phyloP scores from a whole-genome alignment of 768 basidiomycete genomes.

The Macrolepiota fuliginosa region DNA sequence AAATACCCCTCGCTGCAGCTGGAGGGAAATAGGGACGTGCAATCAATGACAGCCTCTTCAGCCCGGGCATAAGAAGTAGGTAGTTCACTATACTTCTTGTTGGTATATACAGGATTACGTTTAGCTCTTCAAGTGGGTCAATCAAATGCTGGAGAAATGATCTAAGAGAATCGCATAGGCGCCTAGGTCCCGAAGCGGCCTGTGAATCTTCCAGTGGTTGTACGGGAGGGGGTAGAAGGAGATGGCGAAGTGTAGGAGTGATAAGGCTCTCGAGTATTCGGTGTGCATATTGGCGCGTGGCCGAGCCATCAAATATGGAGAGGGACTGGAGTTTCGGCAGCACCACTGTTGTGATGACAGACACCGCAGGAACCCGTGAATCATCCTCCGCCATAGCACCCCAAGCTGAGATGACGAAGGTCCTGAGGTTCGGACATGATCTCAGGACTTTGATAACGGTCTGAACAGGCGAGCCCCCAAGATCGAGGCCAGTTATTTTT shows the following conservation, averaged over 20 bases:
- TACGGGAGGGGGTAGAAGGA: neutral
- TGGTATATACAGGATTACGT: no score
- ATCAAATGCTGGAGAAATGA: neutral
- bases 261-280: neutral
- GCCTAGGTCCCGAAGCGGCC: no score
- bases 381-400: neutral
- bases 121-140: neutral
- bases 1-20: neutral
- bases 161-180: neutral
- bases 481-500: neutral
- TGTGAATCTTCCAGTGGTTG: no score
- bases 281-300: no score
- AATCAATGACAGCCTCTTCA: neutral
- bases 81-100: no score
- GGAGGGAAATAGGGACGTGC: no score
- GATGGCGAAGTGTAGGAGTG: slow-evolving; percentile 1
- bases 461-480: neutral
- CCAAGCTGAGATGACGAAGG: neutral
- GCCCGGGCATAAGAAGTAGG: neutral
- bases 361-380: no score
- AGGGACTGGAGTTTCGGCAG: neutral
- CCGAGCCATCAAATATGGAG: neutral
- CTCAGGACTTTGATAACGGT: neutral
- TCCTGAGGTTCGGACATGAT: neutral
- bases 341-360: neutral